phyloP scores from a whole-genome alignment of 768 basidiomycete genomes.

The Megacollybia marginata region DNA sequence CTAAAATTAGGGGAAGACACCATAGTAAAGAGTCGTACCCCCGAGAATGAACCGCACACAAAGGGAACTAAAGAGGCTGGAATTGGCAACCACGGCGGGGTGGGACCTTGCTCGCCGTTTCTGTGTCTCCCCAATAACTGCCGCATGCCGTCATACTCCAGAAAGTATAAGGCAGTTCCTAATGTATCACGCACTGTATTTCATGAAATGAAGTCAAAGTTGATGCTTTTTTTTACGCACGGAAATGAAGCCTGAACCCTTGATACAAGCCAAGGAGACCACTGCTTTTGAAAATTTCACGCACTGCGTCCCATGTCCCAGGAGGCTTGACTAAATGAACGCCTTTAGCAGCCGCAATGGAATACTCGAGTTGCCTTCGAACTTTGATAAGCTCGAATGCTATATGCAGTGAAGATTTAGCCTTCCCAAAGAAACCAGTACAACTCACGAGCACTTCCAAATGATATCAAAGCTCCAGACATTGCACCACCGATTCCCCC shows the following conservation, averaged over 20 bases:
- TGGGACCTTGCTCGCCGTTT: conserved; percentile 72
- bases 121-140: conserved; percentile 75
- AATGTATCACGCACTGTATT: conserved; percentile 75
- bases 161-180: conserved; percentile 88
- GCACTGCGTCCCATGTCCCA: conserved; percentile 69
- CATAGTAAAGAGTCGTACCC: conserved; percentile 39
- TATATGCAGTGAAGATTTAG: conserved; percentile 12
- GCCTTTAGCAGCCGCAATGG: conserved; percentile 79
- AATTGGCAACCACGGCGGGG: conserved; percentile 84
- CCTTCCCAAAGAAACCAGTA: neutral
- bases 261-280: conserved; percentile 69
- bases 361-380: conserved; percentile 85
- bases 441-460: conserved; percentile 81
- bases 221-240: conserved; percentile 68
- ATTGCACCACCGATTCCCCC: conserved; percentile 83
- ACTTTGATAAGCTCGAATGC: conserved; percentile 97
- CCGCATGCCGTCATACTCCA: conserved; percentile 90
- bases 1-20: conserved; percentile 21
- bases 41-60: conserved; percentile 83
- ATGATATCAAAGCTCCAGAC: conserved; percentile 83
- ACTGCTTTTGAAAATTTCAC: conserved; percentile 61
- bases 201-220: conserved; percentile 71
- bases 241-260: conserved; percentile 81
- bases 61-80: conserved; percentile 78
- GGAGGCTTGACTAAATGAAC: conserved; percentile 68